Evolutionary conservation across 345 rosid species (phyloP).

Genomic region (Citropsis articulata): DNA sequence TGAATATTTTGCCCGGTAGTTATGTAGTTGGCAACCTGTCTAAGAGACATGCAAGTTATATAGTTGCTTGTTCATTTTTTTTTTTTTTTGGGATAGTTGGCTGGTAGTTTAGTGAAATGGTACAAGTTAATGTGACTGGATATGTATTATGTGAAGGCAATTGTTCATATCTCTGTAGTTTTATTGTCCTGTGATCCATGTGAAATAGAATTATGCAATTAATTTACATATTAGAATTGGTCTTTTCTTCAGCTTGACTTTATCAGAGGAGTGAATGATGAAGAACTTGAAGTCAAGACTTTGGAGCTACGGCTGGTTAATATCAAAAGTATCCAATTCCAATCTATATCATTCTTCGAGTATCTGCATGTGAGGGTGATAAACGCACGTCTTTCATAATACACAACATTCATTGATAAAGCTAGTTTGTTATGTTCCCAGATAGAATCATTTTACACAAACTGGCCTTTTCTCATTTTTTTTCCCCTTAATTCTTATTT

Average conservation of each 20-base stretch:
- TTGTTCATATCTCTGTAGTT: neutral
- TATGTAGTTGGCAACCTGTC: neutral
- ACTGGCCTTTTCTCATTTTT: too few species aligned
- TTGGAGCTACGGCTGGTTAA: neutral
- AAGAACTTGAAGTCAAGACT: slow-evolving; percentile 13
- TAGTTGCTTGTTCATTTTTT: too few species aligned
- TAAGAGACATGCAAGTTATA: neutral
- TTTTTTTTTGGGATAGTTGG: too few species aligned
- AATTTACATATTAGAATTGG: neutral
- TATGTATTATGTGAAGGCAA: neutral
- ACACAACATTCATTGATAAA: slow-evolving; percentile 7
- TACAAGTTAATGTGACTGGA: neutral
- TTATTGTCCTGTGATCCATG: neutral
- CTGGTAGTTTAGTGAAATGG: neutral
- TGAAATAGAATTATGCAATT: neutral
- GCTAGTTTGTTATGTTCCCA: neutral
- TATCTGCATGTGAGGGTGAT: neutral
- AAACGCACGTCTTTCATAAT: neutral
- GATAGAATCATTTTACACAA: neutral
- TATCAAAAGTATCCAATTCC: neutral
- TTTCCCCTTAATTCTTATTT: neutral
- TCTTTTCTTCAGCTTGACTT: neutral
- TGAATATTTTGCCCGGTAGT: neutral
- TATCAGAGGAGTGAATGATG: neutral
- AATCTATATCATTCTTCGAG: neutral